Conservation (phyloP, 1,284 basidiomycete genomes). For the Ustilago shanxiensis region DNA sequence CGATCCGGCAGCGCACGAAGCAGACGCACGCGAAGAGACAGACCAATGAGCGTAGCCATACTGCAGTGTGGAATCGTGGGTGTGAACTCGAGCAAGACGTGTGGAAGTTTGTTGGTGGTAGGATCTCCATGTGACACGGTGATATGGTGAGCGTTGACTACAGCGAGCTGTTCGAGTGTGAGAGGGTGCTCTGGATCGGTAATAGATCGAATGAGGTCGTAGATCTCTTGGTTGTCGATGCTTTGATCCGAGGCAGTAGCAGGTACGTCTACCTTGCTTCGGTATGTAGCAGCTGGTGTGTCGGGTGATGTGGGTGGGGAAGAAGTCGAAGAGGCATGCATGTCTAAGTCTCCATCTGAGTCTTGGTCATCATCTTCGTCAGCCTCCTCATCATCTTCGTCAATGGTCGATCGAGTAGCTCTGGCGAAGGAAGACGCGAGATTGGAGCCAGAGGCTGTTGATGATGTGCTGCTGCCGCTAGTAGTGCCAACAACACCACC, state of each 20-base stretch:
- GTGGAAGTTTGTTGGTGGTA: constrained; percentile 67
- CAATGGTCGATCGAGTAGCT: constrained; percentile 35
- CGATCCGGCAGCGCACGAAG: constrained; percentile 88
- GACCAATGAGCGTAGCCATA: constrained; percentile 95
- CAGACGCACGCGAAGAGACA: constrained; percentile 91
- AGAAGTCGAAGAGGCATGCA: not conserved
- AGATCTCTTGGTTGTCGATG: constrained; percentile 67
- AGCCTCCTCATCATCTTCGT: constrained; percentile 60
- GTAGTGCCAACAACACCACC: not conserved
- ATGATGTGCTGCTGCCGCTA: not conserved
- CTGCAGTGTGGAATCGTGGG: constrained; percentile 98
- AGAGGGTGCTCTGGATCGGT: constrained; percentile 96
- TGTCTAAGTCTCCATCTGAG: constrained; percentile 25
- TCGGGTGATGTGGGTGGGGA: constrained; percentile 17
- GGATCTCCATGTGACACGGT: constrained; percentile 73
- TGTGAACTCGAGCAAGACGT: constrained; percentile 76
- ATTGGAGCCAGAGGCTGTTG: constrained; percentile 11
- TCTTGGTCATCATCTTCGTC: not conserved
- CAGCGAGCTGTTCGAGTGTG: constrained; percentile 94
- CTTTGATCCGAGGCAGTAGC: constrained; percentile 21
- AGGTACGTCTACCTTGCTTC: not conserved
- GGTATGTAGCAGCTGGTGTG: not conserved
- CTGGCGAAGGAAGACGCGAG: constrained; percentile 73
- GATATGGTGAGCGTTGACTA: constrained; percentile 91
- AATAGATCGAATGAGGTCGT: constrained; percentile 86